Percentiles rank a stretch among this genome's conserved stretches.
These are phyloP conservation scores for Penicillium taxi DNA, from an alignment of 495 filamentous ascomycete genomes.

Conservation along the genomic window DNA sequence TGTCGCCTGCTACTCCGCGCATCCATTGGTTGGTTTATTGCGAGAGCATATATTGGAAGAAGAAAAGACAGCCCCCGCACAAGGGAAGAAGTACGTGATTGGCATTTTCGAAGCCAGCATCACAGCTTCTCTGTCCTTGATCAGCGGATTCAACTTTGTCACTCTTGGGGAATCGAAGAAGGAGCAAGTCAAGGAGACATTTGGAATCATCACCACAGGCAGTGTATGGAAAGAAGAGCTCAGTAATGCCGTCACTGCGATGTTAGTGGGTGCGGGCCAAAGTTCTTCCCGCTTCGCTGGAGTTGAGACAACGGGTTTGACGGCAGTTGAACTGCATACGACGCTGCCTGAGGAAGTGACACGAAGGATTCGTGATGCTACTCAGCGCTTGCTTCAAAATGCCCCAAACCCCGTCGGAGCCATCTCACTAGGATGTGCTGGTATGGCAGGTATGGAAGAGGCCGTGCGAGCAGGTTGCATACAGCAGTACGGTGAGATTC, in stretches of 20 bases:
- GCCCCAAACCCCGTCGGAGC: constrained; percentile 34
- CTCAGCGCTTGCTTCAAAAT: constrained; percentile 50
- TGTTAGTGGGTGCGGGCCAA: constrained; percentile 31
- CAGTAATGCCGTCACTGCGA: constrained; percentile 47
- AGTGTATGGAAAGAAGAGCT: constrained; percentile 72
- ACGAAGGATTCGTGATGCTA: constrained; percentile 59
- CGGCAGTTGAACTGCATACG: constrained; percentile 72
- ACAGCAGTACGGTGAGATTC: constrained; percentile 51
- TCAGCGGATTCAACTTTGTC: constrained; percentile 36
- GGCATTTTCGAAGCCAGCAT: constrained; percentile 87
- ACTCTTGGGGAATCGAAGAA: constrained; percentile 16
- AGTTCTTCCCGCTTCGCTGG: constrained; percentile 54
- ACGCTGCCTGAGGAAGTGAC: constrained; percentile 56
- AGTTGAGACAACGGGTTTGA: constrained; percentile 75
- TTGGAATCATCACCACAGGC: constrained; percentile 88
- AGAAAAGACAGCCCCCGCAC: constrained; percentile 12
- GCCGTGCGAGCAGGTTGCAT: constrained; percentile 64
- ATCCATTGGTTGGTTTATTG: constrained; percentile 66
- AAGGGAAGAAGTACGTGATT: constrained; percentile 49
- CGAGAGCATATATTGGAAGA: constrained; percentile 28
- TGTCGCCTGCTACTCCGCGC: constrained; percentile 82
- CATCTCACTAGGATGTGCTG: constrained; percentile 72
- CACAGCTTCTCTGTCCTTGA: constrained; percentile 42
- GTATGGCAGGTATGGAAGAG: constrained; percentile 84
- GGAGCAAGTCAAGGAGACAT: constrained; percentile 43